These are phyloP conservation scores for Fusarium poae DNA, from an alignment of 2,329 filamentous ascomycete genomes.

Conservation along the genomic window DNA sequence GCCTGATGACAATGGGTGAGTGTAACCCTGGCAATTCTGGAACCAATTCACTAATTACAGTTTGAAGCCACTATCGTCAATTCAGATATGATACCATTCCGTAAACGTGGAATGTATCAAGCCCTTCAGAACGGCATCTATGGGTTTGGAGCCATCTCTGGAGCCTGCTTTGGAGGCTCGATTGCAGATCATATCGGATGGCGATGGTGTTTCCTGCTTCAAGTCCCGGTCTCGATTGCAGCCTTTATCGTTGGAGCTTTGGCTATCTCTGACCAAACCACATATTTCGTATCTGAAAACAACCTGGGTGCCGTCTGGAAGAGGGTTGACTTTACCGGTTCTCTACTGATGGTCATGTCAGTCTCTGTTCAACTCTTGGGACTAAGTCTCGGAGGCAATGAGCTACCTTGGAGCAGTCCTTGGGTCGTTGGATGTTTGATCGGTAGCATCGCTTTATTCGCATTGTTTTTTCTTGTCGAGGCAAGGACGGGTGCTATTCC, in stretches of 20 bases:
- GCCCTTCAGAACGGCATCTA: slow-evolving; percentile 71
- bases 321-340: slow-evolving; percentile 69
- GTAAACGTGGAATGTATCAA: slow-evolving; percentile 69
- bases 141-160: slow-evolving; percentile 72
- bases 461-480: slow-evolving; percentile 63
- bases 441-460: slow-evolving; percentile 59
- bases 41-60: background rate
- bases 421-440: slow-evolving; percentile 62
- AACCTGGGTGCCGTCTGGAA: slow-evolving; percentile 61
- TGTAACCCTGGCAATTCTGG: background rate
- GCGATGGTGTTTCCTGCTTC: slow-evolving; percentile 75
- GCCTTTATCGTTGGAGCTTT: slow-evolving; percentile 66
- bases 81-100: slow-evolving; percentile 73
- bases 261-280: slow-evolving; percentile 63
- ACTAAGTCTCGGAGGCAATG: slow-evolving; percentile 68
- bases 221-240: slow-evolving; percentile 70
- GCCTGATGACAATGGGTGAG: slow-evolving; percentile 76
- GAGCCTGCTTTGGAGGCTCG: slow-evolving; percentile 73
- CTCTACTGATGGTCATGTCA: slow-evolving; percentile 68
- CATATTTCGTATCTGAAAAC: slow-evolving; percentile 47
- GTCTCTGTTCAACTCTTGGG: slow-evolving; percentile 70
- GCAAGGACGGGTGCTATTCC: slow-evolving; percentile 63
- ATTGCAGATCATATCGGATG: slow-evolving; percentile 75
- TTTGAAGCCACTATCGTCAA: slow-evolving; percentile 66
- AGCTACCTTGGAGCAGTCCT: slow-evolving; percentile 64